phyloP scores from a whole-genome alignment of 768 basidiomycete species.

The Pleurotus ostreatus region DNA sequence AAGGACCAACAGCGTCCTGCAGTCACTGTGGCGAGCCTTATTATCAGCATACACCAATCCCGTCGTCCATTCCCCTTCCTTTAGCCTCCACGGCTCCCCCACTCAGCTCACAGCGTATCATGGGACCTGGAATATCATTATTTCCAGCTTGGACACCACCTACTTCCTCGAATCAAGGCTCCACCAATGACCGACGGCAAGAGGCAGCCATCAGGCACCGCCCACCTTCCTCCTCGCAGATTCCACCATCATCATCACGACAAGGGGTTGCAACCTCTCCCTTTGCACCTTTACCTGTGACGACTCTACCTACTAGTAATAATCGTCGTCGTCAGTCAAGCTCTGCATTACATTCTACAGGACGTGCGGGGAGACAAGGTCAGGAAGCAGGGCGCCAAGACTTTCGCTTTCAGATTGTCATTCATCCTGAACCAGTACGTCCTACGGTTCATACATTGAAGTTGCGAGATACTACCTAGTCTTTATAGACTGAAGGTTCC shows the following conservation, averaged over 20 bases:
- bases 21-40: neutral
- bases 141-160: neutral
- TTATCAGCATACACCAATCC: neutral
- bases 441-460: neutral
- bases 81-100: neutral
- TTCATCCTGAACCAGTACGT: slow-evolving; percentile 9
- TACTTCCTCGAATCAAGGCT: neutral
- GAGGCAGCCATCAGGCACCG: neutral
- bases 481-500: neutral
- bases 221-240: neutral
- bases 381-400: neutral
- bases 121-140: neutral
- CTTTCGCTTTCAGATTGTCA: slow-evolving; percentile 3
- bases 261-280: neutral
- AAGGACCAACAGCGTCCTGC: neutral
- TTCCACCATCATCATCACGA: neutral
- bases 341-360: too few species aligned
- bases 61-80: neutral
- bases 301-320: neutral
- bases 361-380: too few species aligned
- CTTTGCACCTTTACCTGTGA: slow-evolving; percentile 1
- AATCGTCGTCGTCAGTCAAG: too few species aligned
- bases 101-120: neutral
- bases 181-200: neutral
- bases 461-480: neutral